Base-by-base conservation (phyloP, 495 filamentous ascomycete species). In the Xanthoparmelia taractica region DNA sequence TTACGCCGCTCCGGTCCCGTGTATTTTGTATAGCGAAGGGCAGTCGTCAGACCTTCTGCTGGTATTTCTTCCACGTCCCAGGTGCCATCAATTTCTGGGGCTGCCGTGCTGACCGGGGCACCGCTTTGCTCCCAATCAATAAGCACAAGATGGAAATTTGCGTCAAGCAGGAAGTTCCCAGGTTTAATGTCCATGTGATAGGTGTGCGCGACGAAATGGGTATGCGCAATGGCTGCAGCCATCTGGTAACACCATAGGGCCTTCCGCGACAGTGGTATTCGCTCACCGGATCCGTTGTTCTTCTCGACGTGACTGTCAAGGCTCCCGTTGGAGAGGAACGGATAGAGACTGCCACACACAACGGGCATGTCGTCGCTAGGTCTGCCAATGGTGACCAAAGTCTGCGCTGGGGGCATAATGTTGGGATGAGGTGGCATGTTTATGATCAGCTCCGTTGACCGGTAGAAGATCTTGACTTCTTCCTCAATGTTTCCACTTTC, bases 121-220 rank as follows among this genome's bases (percentile, higher is more conserved):
- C 56, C 67, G 57, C 60, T 63, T 61, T 70, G 60, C 66, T 70
- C 67, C 67, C 67, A 68, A 52, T 72, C 66, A 57, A 70, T 70
- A n/a, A 72, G 67, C 34, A 72, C 37, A 43, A 65, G 59, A 59
- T 70, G 63, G 43, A 65, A 20, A 43, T 65, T 40, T 20, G 59
- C 65, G 63, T 72, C 66, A 4, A 72, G 60, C 59, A 72, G 68
- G 31, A 72, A 57, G 63, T 69, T 72, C 25, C 63, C 61, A 7
- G 65, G 66, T 58, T 70, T 72, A 25, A 70, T 64, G 56, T 72
- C 66, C 50, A 70, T 63, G 56, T 72, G 62, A 33, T 62, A 69
- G 33, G 61, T 67, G 61, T 67, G 29, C 15, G 62, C 52, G 29
- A 60, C 60, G 57, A 50, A 50, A 25, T 69, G 66, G 23, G 66